A percentile compares a stretch with the other conserved stretches of the same genome.
These are phyloP conservation scores for Mucor plumbeus DNA, from an alignment of 371 early-diverging fungal genomes.

Conservation along the genomic window DNA sequence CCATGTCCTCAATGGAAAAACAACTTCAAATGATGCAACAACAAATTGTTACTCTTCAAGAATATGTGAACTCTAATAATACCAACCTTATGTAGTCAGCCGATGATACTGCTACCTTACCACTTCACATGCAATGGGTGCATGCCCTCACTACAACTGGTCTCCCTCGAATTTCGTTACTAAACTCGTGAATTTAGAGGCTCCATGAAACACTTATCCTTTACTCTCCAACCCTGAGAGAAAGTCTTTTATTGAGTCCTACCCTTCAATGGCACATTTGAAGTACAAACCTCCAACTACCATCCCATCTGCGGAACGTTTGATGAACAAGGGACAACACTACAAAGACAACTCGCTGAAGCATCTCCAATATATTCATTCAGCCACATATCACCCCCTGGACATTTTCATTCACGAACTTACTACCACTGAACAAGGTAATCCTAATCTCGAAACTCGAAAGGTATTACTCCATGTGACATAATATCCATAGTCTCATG, in stretches of 20 bases:
- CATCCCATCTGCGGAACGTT: slow-evolving; percentile 9
- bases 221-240: slow-evolving; percentile 8
- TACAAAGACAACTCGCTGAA: slow-evolving; percentile 13
- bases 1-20: slow-evolving; percentile 10
- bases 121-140: neutral
- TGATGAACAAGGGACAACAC: slow-evolving; percentile 19
- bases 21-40: neutral
- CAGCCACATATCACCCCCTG: slow-evolving; percentile 16
- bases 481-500: slow-evolving; percentile 11
- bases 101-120: slow-evolving; percentile 2
- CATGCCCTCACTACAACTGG: slow-evolving; percentile 22
- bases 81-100: neutral
- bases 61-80: neutral
- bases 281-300: slow-evolving; percentile 20
- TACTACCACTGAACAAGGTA: neutral
- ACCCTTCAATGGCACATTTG: slow-evolving; percentile 17
- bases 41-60: slow-evolving; percentile 9
- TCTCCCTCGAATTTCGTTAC: neutral
- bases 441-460: slow-evolving; percentile 2
- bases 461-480: neutral
- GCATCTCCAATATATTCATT: slow-evolving; percentile 16
- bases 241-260: slow-evolving; percentile 14
- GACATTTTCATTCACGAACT: slow-evolving; percentile 20
- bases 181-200: neutral
- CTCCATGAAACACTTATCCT: neutral